Evolutionary conservation across 2,329 filamentous ascomycete species (phyloP), one percentile per base, ranked within the genome.

Genomic region (Pseudocercospora ulei): DNA sequence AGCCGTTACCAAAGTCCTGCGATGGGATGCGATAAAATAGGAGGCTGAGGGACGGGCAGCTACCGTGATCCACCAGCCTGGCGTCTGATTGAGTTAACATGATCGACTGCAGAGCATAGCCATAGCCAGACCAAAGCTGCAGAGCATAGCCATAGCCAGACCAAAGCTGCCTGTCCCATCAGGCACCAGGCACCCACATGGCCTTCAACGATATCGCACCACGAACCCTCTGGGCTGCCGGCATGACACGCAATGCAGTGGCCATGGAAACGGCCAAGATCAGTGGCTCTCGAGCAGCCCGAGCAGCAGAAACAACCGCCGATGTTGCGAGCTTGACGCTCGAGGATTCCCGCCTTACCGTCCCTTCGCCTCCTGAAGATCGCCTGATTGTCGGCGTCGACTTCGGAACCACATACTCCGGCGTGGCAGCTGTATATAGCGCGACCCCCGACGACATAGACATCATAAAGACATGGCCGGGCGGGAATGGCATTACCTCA

Each of bases 391-490:
- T 87, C 20, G 82, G 81, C 5, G 75, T 87, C 5, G 82, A 87
- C 58, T 87, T 87, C 64, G 82, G 82, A 8, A 87, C 82, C n/a
- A 87, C 82, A 1, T 87, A 83, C 56, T 83, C 78, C 27, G 81
- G 80, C 75, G 80, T 62, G 65, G 73, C 68, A 18, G 40, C 38
- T n/a, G 50, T 49, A 11, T 57, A 58, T 43, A 56, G 51, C 30
- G 52, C 51, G 11, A 82, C 76, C 1, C 81, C 82, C 7, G 81
- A 87, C 58, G 82, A 86, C 58, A 69, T 87, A 41, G 80, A 86
- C 57, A 83, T 86, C 53, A 85, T 87, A 65, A 86, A 85, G 65
- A 80, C 65, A 35, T 88, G 82, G 82, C 82, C 82, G 0, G 82
- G 82, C 16, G 80, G 80, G 17, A 86, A 87, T 56, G 81, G 81